Base-by-base conservation (phyloP, 139 green algal genomes). In the Volvox reticuliferus region DNA sequence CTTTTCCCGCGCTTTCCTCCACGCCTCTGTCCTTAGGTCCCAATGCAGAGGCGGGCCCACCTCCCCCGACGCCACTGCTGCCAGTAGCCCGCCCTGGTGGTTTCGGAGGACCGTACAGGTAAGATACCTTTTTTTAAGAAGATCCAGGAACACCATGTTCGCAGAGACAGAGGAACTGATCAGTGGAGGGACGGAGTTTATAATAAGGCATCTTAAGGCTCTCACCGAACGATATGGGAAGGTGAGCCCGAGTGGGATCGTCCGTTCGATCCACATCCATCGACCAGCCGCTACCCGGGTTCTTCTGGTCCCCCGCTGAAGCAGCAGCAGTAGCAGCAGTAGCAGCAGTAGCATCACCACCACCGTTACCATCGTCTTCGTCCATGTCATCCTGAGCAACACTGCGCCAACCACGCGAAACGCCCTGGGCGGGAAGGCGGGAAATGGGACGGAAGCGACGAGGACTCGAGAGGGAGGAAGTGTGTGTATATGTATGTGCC, bases 211-310 rank as follows among this genome's bases (percentile, higher is more conserved):
- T 55, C 44, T 55, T 55, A 55, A 9, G 44, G 44, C 44, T 55
- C 94, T 65, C 32, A 95, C 94, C 95, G 91, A 97, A 96, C 12
- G 92, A 88, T 82, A 95, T 92, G 13, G 95, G 95, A 71, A 97
- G 92, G 18, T 92, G 82, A 12, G 86, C 68, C 1, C 95, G 76
- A 22, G 96, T 20, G 0, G 35, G 62, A 28, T 94, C 95, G 78
- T 95, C 91, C 65, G 91, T 71, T 16, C 55, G 75, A 67, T 95
- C 92, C 6, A 55, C 3, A 77, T 92, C 92, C 44, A 94, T 92
- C 3, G 82, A 79, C 24, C 90, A 44, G 24, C 81, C 12, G 73
- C 88, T 28, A 22, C 84, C 35, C 82, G 75, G 36, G 82, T 26
- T 16, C 17, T 61, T 14, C 44, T 33, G 44, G 5, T 9, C 44